Evolutionary conservation across 208 protist species (phyloP), one percentile per base, ranked within the genome.

Genomic region (Wallacemonas collosoma): DNA sequence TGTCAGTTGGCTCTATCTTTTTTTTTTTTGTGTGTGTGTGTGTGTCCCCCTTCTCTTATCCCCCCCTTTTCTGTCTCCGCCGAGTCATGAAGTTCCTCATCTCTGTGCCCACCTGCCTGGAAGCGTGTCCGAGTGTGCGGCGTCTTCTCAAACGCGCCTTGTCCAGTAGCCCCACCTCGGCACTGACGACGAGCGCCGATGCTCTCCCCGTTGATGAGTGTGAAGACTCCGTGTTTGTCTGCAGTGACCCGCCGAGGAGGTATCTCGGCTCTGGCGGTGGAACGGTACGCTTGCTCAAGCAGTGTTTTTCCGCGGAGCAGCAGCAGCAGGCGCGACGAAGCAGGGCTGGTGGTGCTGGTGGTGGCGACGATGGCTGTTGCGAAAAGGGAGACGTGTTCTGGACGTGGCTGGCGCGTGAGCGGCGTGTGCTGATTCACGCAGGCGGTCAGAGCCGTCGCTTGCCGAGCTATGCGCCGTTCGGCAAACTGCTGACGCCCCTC

Each of bases 401-500:
- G 48, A 64, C 56, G 66, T 88, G 39, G 71, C 40, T 63, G 65
- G 57, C 45, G 54, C 26, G 57, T n/a, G 75, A 83, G 11, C 67
- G 71, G 1, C 83, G 79, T 15, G 70, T 85, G 43, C 68, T 89
- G 44, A 62, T 90, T n/a, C 81, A 85, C 65, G 79, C 79, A 2
- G 85, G 81, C 48, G 85, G 85, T 1, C 76, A 81, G 47, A 87
- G 79, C 62, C 81, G 85, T n/a, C 78, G 81, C 6, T 72, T 90
- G 63, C 85, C 79, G 5, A 72, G 75, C 47, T 90, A 90, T 57
- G 76, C 71, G 11, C 54, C 81, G 6, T 12, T 73, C 26, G 81
- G 85, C 5, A 90, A 90, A 51, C 55, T 76, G 35, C 76, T 90
- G n/a, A 54, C 74, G 68, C 85, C 85, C 11, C 47, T 86, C 60